Evolutionary conservation across 768 basidiomycete genomes (phyloP).

Genomic region (Solioccasus polychromus): DNA sequence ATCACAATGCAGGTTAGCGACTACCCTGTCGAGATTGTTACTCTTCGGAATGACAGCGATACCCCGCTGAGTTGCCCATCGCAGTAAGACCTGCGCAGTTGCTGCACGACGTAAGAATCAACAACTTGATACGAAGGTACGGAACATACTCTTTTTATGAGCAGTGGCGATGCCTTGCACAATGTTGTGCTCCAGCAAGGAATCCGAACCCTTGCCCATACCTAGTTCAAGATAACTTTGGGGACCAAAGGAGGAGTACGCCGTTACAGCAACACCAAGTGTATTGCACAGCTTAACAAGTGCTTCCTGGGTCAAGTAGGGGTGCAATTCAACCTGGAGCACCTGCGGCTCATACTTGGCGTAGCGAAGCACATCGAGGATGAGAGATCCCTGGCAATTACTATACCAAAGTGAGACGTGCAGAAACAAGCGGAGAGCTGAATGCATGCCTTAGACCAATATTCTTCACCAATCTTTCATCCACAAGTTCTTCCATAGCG

Average conservation of each 20-base stretch:
- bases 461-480: slow-evolving; percentile 67
- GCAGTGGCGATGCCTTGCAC: slow-evolving; percentile 45
- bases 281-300: slow-evolving; percentile 43
- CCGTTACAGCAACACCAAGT: slow-evolving; percentile 50
- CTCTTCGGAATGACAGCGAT: slow-evolving; percentile 78
- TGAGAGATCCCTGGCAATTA: slow-evolving; percentile 69
- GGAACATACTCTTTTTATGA: slow-evolving; percentile 49
- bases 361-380: slow-evolving; percentile 77
- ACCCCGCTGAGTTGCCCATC: slow-evolving; percentile 76
- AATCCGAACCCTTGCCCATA: slow-evolving; percentile 48
- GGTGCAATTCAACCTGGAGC: slow-evolving; percentile 60
- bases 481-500: slow-evolving; percentile 77
- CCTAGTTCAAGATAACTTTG: slow-evolving; percentile 65
- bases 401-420: slow-evolving; percentile 33
- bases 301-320: slow-evolving; percentile 49
- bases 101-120: slow-evolving; percentile 17
- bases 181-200: slow-evolving; percentile 50
- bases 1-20: slow-evolving; percentile 45
- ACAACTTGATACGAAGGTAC: background rate
- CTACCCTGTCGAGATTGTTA: slow-evolving; percentile 39
- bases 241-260: slow-evolving; percentile 55
- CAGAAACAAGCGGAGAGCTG: background rate
- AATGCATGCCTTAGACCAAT: slow-evolving; percentile 66
- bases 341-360: slow-evolving; percentile 61
- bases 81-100: slow-evolving; percentile 66